These are phyloP conservation scores for Moniliophthora roreri DNA, from an alignment of 1,284 basidiomycete genomes.

Conservation along the genomic window DNA sequence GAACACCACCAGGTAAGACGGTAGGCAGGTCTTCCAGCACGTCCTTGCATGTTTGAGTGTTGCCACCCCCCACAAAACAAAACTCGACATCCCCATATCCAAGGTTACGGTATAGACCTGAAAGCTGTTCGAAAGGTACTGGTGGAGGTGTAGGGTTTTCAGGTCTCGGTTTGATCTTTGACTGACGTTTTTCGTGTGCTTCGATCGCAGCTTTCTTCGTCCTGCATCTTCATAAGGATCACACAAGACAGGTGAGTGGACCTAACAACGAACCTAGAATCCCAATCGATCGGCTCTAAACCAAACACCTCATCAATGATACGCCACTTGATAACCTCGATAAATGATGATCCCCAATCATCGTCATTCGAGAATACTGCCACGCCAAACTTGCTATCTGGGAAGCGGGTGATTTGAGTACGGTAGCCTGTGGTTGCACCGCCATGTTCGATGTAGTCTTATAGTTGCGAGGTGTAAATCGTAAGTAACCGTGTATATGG, in stretches of 20 bases:
- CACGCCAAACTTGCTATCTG: slow-evolving; percentile 24
- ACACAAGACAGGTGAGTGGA: not conserved
- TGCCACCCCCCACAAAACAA: slow-evolving; percentile 19
- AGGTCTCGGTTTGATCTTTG: slow-evolving; percentile 19
- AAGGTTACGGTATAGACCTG: slow-evolving; percentile 20
- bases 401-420: slow-evolving; percentile 21
- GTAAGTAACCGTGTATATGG: too few relatives aligned
- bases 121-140: slow-evolving; percentile 14
- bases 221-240: slow-evolving; percentile 5
- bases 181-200: not conserved
- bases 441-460: too few relatives aligned
- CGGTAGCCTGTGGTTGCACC: slow-evolving; percentile 25
- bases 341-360: slow-evolving; percentile 17
- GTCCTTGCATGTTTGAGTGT: slow-evolving; percentile 12
- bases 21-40: slow-evolving; percentile 16
- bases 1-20: slow-evolving; percentile 18
- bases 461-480: not conserved
- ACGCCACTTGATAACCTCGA: slow-evolving; percentile 20
- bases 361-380: slow-evolving; percentile 25
- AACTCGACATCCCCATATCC: slow-evolving; percentile 25
- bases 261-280: slow-evolving; percentile 15
- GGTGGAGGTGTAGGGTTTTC: slow-evolving; percentile 20
- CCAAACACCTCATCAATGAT: slow-evolving; percentile 24
- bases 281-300: slow-evolving; percentile 22
- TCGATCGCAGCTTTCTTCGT: slow-evolving; percentile 4